These are phyloP conservation scores for Wickerhamiella spandovensis DNA, from an alignment of 805 yeast species.

Conservation along the genomic window DNA sequence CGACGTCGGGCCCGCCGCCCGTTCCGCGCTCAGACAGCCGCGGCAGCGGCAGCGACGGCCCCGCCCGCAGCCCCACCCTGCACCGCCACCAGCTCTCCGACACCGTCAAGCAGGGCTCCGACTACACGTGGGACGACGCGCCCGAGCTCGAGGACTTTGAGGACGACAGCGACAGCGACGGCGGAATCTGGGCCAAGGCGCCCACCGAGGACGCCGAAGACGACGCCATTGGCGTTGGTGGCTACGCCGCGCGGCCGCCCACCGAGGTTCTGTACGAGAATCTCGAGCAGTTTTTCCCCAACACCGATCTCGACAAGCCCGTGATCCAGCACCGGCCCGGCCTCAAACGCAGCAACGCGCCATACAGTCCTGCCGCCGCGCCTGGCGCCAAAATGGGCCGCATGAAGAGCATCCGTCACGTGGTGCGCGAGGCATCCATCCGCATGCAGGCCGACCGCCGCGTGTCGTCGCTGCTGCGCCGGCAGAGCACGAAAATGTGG, in stretches of 20 bases:
- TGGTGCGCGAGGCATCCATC: conserved; percentile 73
- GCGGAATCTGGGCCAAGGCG: conserved; percentile 46
- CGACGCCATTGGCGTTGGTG: conserved; percentile 7
- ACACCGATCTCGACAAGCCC: conserved; percentile 83
- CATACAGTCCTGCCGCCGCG: neutral
- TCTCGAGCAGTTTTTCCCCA: conserved; percentile 82
- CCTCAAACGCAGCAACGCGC: neutral
- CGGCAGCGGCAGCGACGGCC: neutral
- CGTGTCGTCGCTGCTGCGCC: conserved; percentile 32
- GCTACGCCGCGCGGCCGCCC: conserved; percentile 80
- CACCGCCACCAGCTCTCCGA: conserved; percentile 7
- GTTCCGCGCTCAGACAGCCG: no score
- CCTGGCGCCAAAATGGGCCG: conserved; percentile 25
- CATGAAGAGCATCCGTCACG: conserved; percentile 83
- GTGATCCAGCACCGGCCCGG: conserved; percentile 40
- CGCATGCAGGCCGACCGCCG: conserved; percentile 27
- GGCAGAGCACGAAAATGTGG: conserved; percentile 93
- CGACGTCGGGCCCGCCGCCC: no score
- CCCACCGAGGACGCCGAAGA: conserved; percentile 13
- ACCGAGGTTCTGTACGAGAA: conserved; percentile 88
- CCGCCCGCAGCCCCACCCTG: conserved; percentile 1
- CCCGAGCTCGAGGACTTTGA: conserved; percentile 34
- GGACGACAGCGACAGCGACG: conserved; percentile 35
- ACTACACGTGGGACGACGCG: conserved; percentile 45
- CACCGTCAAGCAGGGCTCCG: conserved; percentile 5